Evolutionary conservation across 164 flowering plant genomes (phyloP).

Genomic region (Euptelea pleiosperma): DNA sequence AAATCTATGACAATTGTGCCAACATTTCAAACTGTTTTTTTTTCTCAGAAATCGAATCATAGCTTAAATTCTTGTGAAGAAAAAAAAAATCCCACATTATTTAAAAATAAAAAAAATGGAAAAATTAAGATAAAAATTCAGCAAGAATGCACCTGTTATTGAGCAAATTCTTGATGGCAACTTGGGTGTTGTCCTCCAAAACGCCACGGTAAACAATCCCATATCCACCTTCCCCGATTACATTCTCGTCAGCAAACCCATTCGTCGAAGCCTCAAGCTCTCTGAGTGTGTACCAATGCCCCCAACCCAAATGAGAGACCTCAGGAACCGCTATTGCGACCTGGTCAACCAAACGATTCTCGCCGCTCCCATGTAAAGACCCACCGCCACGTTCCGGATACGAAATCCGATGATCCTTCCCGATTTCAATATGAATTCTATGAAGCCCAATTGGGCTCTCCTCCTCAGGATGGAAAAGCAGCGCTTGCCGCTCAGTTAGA

Average conservation of each 20-base stretch:
- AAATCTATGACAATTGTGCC: too few relatives aligned
- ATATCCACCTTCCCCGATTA: conserved; percentile 80
- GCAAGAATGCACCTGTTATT: conserved; percentile 49
- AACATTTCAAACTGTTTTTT: background rate
- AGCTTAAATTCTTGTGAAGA: too few relatives aligned
- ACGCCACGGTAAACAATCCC: conserved; percentile 73
- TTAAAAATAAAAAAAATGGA: background rate
- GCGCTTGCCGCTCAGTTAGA: conserved; percentile 27
- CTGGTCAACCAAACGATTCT: conserved; percentile 32
- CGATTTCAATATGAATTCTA: conserved; percentile 47
- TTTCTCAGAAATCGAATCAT: background rate
- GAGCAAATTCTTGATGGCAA: conserved; percentile 78
- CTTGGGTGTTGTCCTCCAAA: conserved; percentile 37
- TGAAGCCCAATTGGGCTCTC: conserved; percentile 33
- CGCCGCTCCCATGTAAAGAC: conserved; percentile 39
- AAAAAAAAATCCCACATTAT: background rate
- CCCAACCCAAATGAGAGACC: conserved; percentile 84
- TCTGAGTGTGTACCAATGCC: conserved; percentile 73
- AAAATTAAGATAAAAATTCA: too few relatives aligned
- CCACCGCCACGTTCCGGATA: conserved; percentile 38
- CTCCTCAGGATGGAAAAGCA: conserved; percentile 35
- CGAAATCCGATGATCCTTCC: conserved; percentile 47
- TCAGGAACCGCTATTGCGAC: conserved; percentile 39
- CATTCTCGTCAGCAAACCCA: conserved; percentile 54
- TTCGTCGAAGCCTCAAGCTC: conserved; percentile 65